Percentiles rank a stretch among this genome's conserved stretches.
These are phyloP conservation scores for Alternaria sp. DNA, from an alignment of 2,329 filamentous ascomycete genomes.

Conservation along the genomic window DNA sequence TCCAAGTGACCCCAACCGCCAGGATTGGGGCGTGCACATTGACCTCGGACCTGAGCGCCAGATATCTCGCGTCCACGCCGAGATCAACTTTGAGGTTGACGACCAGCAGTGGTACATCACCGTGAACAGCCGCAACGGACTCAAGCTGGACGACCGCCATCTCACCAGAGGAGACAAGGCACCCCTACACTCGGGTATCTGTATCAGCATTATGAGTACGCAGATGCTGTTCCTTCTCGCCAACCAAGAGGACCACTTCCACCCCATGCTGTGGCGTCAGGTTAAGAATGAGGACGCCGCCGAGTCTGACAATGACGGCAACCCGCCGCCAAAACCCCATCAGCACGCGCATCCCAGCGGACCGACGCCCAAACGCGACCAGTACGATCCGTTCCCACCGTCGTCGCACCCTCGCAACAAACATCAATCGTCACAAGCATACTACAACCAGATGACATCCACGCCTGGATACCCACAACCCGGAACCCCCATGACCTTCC, in stretches of 20 bases:
- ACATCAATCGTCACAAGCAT: slow-evolving; percentile 38
- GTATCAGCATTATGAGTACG: slow-evolving; percentile 88
- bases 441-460: slow-evolving; percentile 43
- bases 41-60: slow-evolving; percentile 69
- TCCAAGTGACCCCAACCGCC: slow-evolving; percentile 28
- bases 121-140: slow-evolving; percentile 90
- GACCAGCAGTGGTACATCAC: slow-evolving; percentile 76
- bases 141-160: slow-evolving; percentile 78
- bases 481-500: slow-evolving; percentile 46
- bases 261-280: slow-evolving; percentile 69
- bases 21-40: slow-evolving; percentile 71
- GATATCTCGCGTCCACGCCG: slow-evolving; percentile 57
- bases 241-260: slow-evolving; percentile 71
- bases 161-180: slow-evolving; percentile 71
- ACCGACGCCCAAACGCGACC: slow-evolving; percentile 46
- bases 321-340: slow-evolving; percentile 39
- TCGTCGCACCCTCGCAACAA: slow-evolving; percentile 44
- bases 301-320: slow-evolving; percentile 49
- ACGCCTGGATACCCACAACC: slow-evolving; percentile 43
- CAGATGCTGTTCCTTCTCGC: slow-evolving; percentile 99
- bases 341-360: slow-evolving; percentile 42
- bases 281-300: slow-evolving; percentile 54
- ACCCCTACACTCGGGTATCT: slow-evolving; percentile 80
- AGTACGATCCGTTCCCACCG: slow-evolving; percentile 47
- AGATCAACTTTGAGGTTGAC: slow-evolving; percentile 55